These are phyloP conservation scores for Houttuynia cordata DNA, from an alignment of 164 flowering plant species.

Conservation along the genomic window DNA sequence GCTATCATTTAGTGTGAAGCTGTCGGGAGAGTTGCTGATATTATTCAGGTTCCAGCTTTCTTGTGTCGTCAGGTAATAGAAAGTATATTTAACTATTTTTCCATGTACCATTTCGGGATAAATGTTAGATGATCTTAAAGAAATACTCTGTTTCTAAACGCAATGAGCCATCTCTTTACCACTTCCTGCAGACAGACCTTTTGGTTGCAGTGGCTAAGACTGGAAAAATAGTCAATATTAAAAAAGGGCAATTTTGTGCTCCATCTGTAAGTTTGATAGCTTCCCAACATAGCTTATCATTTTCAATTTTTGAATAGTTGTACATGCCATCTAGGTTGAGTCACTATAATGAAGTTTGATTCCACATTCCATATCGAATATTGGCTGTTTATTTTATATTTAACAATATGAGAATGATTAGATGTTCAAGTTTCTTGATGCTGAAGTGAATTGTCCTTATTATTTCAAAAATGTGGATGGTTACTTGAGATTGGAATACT, in stretches of 20 bases:
- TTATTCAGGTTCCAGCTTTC: conserved; percentile 96
- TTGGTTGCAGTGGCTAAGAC: conserved; percentile 95
- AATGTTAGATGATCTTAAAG: no score
- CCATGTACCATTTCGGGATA: no score
- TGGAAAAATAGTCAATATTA: conserved; percentile 84
- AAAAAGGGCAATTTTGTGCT: conserved; percentile 98
- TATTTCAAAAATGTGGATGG: neutral
- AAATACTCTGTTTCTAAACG: neutral
- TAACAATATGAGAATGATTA: no score
- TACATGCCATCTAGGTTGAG: neutral
- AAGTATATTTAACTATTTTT: no score
- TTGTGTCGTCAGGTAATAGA: conserved; percentile 79
- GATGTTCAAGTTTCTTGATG: no score
- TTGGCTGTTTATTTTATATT: neutral
- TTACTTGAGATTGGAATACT: neutral
- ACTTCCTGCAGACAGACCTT: conserved; percentile 71
- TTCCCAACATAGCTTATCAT: neutral
- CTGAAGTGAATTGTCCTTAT: neutral
- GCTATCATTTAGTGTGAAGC: conserved; percentile 58
- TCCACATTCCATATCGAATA: neutral
- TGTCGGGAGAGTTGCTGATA: conserved; percentile 88
- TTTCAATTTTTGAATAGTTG: neutral
- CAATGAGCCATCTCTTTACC: neutral
- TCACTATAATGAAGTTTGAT: neutral
- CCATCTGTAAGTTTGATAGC: conserved; percentile 51